Conservation (phyloP, 2,329 filamentous ascomycete genomes). For the Penicillium olsonii region DNA sequence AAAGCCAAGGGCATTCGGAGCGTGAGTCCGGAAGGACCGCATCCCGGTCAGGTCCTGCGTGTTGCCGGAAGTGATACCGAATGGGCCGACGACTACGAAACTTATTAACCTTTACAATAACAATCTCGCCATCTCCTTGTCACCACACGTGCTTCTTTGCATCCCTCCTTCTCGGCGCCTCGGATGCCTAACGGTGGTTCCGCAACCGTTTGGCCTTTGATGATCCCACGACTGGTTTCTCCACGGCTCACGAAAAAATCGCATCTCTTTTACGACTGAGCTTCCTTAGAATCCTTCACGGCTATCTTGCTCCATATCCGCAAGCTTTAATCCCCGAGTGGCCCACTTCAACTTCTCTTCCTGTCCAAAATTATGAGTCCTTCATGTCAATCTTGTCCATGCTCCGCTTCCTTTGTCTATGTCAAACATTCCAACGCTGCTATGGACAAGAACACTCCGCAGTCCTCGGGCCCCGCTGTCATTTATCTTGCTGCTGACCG, state of each 20-base stretch:
- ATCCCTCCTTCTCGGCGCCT: slow-evolving; percentile 14
- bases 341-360: slow-evolving; percentile 25
- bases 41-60: slow-evolving; percentile 46
- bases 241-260: slow-evolving; percentile 21
- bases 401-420: slow-evolving; percentile 22
- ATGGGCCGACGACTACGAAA: slow-evolving; percentile 55
- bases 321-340: slow-evolving; percentile 9
- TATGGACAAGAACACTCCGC: neutral
- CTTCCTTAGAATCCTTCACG: slow-evolving; percentile 14
- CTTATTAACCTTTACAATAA: slow-evolving; percentile 36
- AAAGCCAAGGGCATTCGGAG: slow-evolving; percentile 50
- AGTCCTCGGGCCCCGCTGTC: slow-evolving; percentile 9
- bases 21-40: slow-evolving; percentile 46
- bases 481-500: slow-evolving; percentile 5
- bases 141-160: slow-evolving; percentile 4
- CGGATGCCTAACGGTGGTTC: slow-evolving; percentile 19
- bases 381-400: slow-evolving; percentile 27
- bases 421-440: slow-evolving; percentile 15
- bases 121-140: neutral
- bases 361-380: slow-evolving; percentile 35
- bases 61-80: slow-evolving; percentile 54
- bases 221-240: slow-evolving; percentile 31
- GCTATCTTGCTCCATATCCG: slow-evolving; percentile 16
- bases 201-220: slow-evolving; percentile 26
- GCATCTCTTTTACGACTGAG: slow-evolving; percentile 20